Conservation (phyloP, 305 asterid genomes). For the Lippia alba region DNA sequence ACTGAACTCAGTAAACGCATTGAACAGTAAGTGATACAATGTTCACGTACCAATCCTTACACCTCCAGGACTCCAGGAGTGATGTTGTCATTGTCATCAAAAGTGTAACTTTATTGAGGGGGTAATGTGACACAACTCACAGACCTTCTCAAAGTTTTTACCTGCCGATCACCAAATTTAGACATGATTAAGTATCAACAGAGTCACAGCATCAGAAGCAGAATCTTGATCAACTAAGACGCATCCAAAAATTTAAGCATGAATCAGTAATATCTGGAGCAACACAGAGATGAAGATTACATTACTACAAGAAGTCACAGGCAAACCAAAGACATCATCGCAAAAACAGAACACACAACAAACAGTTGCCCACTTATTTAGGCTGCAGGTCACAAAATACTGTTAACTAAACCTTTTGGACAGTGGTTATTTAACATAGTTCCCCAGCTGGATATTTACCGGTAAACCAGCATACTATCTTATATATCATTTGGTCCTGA, state of each 20-base stretch:
- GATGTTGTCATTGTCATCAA: constrained; percentile 77
- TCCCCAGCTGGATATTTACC: not conserved
- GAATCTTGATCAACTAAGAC: not conserved
- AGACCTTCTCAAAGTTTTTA: constrained; percentile 76
- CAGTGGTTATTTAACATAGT: too few relatives aligned
- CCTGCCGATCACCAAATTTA: constrained; percentile 45
- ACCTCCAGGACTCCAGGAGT: constrained; percentile 83
- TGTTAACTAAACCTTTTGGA: not conserved
- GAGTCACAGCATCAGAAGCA: constrained; percentile 15
- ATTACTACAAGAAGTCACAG: not conserved
- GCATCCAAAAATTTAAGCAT: not conserved
- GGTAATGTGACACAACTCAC: constrained; percentile 80
- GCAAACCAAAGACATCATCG: not conserved
- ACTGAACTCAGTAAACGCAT: constrained; percentile 3
- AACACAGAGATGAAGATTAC: not conserved
- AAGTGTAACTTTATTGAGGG: constrained; percentile 80
- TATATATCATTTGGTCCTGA: not conserved
- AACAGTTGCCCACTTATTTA: not conserved
- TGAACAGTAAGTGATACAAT: not conserved
- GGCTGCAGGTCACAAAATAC: too few relatives aligned
- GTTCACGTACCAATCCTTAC: constrained; percentile 75
- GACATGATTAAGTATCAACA: constrained; percentile 5
- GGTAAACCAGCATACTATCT: constrained; percentile 11
- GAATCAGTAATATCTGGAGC: constrained; percentile 6
- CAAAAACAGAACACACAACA: too few relatives aligned